Evolutionary conservation across 78 protist species (phyloP), one percentile per base, ranked within the genome.

Genomic region (slime mould (Dictyostelium discoideum)): DNA sequence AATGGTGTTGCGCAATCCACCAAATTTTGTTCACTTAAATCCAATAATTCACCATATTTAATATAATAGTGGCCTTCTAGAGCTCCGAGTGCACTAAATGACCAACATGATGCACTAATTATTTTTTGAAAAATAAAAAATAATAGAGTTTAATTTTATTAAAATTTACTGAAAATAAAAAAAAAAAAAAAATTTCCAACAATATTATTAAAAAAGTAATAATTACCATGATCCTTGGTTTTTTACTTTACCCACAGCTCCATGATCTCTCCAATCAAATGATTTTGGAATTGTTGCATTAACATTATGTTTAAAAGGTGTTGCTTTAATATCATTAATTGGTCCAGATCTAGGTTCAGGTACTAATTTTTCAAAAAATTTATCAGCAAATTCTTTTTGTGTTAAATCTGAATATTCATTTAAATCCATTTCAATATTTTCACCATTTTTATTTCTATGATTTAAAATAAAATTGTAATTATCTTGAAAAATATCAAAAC

Each of bases 31-130:
- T 97, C 98, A 26, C 96, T 77, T 16, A 97, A 93, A 37, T n/a
- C 6, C 0, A 80, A 63, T n/a, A 84, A 84, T 22, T 90, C 81
- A 54, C 93, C 93, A 42, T 85, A 96, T 16, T 65, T 78, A 39
- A 97, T 65, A 18, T 16, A 32, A 69, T 20, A 29, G 39, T 65
- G 88, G 85, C 92, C 96, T 78, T 92, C 93, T 44, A 95, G 40
- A 13, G 94, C 3, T 22, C 87, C 94, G 2, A 87, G 22, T 8
- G 98, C 48, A 11, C 95, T 24, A 93, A 97, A 96, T 32, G 98
- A 93, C 96, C 96, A 97, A 95, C 98, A 96, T 39, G 94, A 76
- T 16, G 98, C 97, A 85, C 98, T 96, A 6, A n/a, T 63, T 63
- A 22, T 6, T 22, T 1, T 63, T n/a, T n/a, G n/a, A 40, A 40